phyloP scores from a whole-genome alignment of 169 alveolate genomes.

The Plasmodium knowlesi region DNA sequence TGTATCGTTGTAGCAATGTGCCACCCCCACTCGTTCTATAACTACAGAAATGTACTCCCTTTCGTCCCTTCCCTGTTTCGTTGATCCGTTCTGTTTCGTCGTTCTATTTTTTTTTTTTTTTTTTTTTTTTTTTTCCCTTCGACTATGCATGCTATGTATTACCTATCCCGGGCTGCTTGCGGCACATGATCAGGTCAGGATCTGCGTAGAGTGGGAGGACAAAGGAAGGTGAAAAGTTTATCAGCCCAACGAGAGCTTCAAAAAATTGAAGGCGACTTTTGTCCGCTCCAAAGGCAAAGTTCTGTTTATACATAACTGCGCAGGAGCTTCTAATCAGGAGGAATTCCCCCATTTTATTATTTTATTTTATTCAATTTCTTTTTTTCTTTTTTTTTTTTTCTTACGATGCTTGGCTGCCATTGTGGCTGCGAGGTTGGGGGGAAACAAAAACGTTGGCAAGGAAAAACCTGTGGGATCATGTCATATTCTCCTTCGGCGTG shows the following conservation, averaged over 20 bases:
- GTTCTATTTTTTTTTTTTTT: not conserved
- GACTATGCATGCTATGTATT: not conserved
- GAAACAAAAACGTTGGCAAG: not conserved
- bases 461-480: not conserved
- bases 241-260: not conserved
- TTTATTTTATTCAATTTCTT: not conserved
- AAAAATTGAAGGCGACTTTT: not conserved
- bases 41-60: not conserved
- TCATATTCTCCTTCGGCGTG: not conserved
- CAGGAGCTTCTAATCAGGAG: not conserved
- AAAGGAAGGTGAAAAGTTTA: not conserved
- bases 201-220: constrained; percentile 40
- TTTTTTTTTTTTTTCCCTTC: not conserved
- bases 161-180: constrained; percentile 98
- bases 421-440: not conserved
- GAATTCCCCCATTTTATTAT: not conserved
- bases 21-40: not conserved
- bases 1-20: not conserved
- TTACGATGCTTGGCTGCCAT: constrained; percentile 10
- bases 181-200: constrained; percentile 98
- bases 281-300: not conserved
- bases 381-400: not conserved
- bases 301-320: not conserved
- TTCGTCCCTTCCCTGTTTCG: not conserved
- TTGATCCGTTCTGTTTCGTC: not conserved